phyloP scores from a whole-genome alignment of 441 rosid genomes.

The Jatropha multifida region DNA sequence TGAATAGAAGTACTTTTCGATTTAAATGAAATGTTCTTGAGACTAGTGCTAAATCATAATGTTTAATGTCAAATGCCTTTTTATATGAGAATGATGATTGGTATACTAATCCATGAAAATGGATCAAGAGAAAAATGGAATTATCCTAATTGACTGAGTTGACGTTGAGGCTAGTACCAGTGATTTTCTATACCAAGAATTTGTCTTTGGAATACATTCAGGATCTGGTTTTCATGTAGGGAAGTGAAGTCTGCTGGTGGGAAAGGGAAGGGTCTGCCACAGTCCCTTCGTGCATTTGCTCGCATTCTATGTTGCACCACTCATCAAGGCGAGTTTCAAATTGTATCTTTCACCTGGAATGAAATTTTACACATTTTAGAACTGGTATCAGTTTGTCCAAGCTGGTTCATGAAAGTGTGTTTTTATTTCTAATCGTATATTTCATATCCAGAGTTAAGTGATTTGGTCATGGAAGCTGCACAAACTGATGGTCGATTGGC shows the following conservation, averaged over 20 bases:
- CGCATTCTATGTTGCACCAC: conserved; percentile 64
- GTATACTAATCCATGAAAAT: background rate
- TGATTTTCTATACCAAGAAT: background rate
- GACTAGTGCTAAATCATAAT: conserved; percentile 3
- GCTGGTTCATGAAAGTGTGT: conserved; percentile 2
- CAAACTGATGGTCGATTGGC: conserved; percentile 79
- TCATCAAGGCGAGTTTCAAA: conserved; percentile 46
- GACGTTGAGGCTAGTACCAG: background rate
- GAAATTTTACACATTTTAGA: conserved; percentile 14
- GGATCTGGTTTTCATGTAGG: conserved; percentile 33
- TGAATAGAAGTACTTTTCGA: background rate
- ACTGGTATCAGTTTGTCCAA: conserved; percentile 11
- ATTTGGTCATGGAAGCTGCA: conserved; percentile 66
- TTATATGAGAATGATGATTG: background rate
- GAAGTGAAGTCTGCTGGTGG: conserved; percentile 68
- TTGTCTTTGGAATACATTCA: background rate
- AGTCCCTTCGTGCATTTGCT: conserved; percentile 80
- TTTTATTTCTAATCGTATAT: background rate
- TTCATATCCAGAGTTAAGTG: conserved; percentile 49
- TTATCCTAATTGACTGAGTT: background rate
- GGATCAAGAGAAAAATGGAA: background rate
- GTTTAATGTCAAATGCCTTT: background rate
- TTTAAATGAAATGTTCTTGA: background rate
- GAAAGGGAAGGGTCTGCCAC: conserved; percentile 82
- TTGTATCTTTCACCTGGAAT: conserved; percentile 16